Conservation (phyloP, 1,139 yeast species). For the Lodderomyces parapsilosis region DNA sequence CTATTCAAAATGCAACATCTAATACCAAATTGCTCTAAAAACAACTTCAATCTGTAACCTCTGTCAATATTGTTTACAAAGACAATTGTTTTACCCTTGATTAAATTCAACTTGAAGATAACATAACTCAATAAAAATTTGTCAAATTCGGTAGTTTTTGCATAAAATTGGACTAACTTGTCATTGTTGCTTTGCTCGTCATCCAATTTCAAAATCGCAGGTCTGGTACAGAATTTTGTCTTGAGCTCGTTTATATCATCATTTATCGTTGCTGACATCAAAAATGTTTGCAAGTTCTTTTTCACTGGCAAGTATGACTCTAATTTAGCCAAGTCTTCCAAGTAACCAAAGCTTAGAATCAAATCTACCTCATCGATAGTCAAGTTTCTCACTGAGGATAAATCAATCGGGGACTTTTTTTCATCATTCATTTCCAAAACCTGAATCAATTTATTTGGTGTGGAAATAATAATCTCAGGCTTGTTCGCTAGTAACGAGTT, state of each 20-base stretch:
- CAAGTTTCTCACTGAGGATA: constrained; percentile 60
- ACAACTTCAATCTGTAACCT: constrained; percentile 87
- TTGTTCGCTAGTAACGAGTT: constrained; percentile 64
- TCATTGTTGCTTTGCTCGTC: constrained; percentile 59
- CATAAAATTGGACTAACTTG: constrained; percentile 80
- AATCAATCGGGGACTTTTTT: constrained; percentile 38
- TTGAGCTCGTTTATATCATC: constrained; percentile 83
- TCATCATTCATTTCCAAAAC: constrained; percentile 52
- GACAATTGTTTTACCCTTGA: constrained; percentile 86
- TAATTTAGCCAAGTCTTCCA: constrained; percentile 74
- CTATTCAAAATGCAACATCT: constrained; percentile 85
- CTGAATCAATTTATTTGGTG: constrained; percentile 77
- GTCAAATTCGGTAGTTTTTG: constrained; percentile 84
- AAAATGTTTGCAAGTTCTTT: constrained; percentile 79
- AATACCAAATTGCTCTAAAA: constrained; percentile 92
- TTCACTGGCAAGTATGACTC: constrained; percentile 65
- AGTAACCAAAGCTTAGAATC: constrained; percentile 85
- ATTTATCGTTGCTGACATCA: constrained; percentile 95
- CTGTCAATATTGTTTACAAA: constrained; percentile 95
- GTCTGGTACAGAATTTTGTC: constrained; percentile 74
- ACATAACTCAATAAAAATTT: constrained; percentile 89
- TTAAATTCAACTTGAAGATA: constrained; percentile 81
- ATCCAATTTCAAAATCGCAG: constrained; percentile 78
- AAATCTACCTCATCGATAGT: constrained; percentile 97
- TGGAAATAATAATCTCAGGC: constrained; percentile 82